Percentiles rank a stretch among this genome's conserved stretches.
Conservation (phyloP, 129 eudicot species). For the Flaveria brownii region DNA sequence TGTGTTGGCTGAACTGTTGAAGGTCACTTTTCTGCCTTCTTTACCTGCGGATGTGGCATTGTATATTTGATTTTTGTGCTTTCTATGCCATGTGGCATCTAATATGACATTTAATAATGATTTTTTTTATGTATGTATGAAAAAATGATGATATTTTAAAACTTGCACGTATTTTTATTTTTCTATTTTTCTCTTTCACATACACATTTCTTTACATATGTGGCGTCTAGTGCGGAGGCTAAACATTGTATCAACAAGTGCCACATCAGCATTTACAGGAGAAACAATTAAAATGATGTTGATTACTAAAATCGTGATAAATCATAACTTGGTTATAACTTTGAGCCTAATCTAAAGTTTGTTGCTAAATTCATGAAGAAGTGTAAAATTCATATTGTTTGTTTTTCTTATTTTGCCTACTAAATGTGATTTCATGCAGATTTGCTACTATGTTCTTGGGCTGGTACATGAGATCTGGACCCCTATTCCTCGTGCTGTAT, state of each 20-base stretch:
- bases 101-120: not conserved
- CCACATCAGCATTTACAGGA: not conserved
- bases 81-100: not conserved
- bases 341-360: not conserved
- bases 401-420: constrained; percentile 11
- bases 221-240: not conserved
- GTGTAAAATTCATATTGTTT: not conserved
- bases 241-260: not conserved
- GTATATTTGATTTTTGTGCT: not conserved
- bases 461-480: constrained; percentile 68
- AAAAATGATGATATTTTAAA: not conserved
- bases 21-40: not conserved
- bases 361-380: not conserved
- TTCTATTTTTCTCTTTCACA: not conserved
- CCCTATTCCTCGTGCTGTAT: constrained; percentile 87
- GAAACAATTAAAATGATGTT: not conserved
- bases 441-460: constrained; percentile 50
- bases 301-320: not conserved
- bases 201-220: not conserved
- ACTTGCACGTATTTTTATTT: not conserved
- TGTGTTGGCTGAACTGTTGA: not conserved
- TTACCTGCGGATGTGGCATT: not conserved
- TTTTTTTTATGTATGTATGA: not conserved
- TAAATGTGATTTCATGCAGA: constrained; percentile 44
- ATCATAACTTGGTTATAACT: not conserved